Base-by-base conservation (phyloP, 2,329 filamentous ascomycete genomes). In the Pseudocercospora fijiensis region DNA sequence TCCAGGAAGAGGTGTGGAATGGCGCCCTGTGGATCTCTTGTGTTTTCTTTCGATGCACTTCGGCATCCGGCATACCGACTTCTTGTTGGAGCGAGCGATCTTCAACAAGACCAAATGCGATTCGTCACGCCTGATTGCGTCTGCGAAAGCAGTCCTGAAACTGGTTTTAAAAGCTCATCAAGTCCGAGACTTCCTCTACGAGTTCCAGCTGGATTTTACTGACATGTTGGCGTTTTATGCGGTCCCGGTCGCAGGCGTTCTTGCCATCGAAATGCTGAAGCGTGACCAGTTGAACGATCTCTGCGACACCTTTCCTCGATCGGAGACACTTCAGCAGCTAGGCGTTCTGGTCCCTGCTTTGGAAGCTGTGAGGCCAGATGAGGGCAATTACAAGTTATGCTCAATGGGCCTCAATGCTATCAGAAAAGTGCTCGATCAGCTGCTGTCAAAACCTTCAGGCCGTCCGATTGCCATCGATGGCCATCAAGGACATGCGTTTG, bases 181-280 rank as follows among this genome's bases (percentile, higher is more conserved):
- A 0, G 7, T 65, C 18, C 61, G 60, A 47, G 65, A 70, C 24
- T 69, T 60, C 9, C 60, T 69, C 6, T 52, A 33, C 16, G 63
- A 69, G n/a, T 67, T 65, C 18, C 62, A 65, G 18, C 16, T 64
- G 26, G 62, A 69, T 16, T 57, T 69, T 22, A 63, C 65, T 7
- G 63, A 66, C 20, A 59, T 63, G 45, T 58, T 70, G 1, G 65
- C 67, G 1, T 70, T 65, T 41, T 69, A 69, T 37, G 65, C 57
- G 0, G 61, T 70, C 2, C 68, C 68, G 2, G 20, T 61, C 10
- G 68, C 66, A 4, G 66, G 68, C 6, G 68, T 68, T 2, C 62
- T 69, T 7, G 67, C 67, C 2, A 65, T 69, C 33, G 67, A 69
- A 43, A 62, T 68, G 63, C 57, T 69, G 8, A 62, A 63, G 20